Base-by-base conservation (phyloP, 352 stramenopile species). In the Phytophthora pseudosyringae region DNA sequence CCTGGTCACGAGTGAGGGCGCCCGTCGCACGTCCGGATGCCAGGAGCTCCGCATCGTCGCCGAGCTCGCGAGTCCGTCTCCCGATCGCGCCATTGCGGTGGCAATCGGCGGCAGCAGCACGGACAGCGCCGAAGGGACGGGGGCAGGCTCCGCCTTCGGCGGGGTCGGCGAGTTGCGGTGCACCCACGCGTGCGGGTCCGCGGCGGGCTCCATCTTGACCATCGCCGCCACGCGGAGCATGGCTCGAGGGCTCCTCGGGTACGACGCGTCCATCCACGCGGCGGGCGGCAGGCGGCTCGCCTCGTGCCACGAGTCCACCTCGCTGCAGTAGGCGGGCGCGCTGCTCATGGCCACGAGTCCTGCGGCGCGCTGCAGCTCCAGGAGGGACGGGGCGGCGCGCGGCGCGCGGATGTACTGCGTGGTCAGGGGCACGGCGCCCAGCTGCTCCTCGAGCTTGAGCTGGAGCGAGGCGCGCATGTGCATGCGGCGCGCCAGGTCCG, bases 181-280 rank as follows among this genome's bases (percentile, higher is more conserved):
- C 51, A 71, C 63, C 58, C 65, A 77, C 12, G 28, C 33, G 8
- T 40, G 59, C 7, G 33, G 3, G 11, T 77, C 59, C 35, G 67
- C 44, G 12, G 28, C 21, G 15, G 69, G 56, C 33, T 73, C 66
- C 53, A 67, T 66, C 50, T 81, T 78, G 28, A 59, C 49, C 39
- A 73, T 38, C 21, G 70, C 70, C 4, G 70, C 70, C 12, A 66
- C 73, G 6, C 73, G 73, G 9, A 81, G 73, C 73, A 81, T 81
- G 10, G 73, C 69, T 1, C 73, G 73, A 5, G 73, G 73, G 31
- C 73, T 81, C 29, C 64, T 68, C 25, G 69, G 69, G 41, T 69
- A 77, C 25, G 65, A 50, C 38, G 53, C 57, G 18, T 69, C 51
- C 51, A 71, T 60, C 73, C 69, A 78, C 4, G 44, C 43, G 1